phyloP scores from a whole-genome alignment of 306 rosid species.

The Cotoneaster glaucophyllus region DNA sequence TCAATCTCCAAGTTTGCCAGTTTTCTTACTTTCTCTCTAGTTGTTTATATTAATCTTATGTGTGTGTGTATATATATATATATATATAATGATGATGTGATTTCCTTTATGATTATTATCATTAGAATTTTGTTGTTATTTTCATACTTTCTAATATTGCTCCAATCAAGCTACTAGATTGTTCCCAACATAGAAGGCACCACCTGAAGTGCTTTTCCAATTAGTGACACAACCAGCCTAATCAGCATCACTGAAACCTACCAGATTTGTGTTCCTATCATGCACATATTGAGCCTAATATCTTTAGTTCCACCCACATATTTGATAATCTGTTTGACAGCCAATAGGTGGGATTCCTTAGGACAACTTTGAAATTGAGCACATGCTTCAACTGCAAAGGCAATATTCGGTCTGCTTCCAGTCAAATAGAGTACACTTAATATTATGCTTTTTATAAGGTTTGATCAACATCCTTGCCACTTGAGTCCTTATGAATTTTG shows the following conservation, averaged over 20 bases:
- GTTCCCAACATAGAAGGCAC: background rate
- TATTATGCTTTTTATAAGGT: background rate
- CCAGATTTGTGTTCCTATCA: background rate
- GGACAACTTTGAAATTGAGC: background rate
- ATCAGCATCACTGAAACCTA: background rate
- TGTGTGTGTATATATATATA: no score
- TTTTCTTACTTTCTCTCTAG: no score
- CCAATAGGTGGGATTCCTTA: background rate
- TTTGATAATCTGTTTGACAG: background rate
- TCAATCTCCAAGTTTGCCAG: no score
- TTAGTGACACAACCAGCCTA: background rate
- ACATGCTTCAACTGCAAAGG: background rate
- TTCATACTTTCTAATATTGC: no score
- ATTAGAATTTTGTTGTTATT: no score
- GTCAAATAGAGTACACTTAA: background rate
- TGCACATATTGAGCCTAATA: background rate
- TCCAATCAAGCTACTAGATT: background rate
- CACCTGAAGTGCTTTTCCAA: background rate
- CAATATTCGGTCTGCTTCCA: no score
- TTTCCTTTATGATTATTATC: no score
- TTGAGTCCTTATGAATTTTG: no score
- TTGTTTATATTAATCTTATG: no score
- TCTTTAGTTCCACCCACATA: background rate
- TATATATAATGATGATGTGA: no score
- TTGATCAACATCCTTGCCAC: background rate